These are phyloP conservation scores for Polytrichum formosum DNA, from an alignment of 225 moss, liverwort and hornwort genomes.

Conservation along the genomic window DNA sequence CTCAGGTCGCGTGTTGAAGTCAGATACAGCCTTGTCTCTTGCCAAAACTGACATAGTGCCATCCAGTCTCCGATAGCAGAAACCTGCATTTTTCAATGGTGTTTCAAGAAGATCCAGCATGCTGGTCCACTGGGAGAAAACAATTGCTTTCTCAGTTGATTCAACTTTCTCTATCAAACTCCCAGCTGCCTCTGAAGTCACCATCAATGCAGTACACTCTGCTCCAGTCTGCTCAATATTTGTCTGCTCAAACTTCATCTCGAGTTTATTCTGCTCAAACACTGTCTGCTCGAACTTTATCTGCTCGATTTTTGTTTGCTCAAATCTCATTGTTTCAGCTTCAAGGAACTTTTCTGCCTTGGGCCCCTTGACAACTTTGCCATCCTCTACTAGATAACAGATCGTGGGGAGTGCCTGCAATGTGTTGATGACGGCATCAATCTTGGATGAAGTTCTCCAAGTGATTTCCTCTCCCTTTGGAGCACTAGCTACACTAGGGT, in stretches of 20 bases:
- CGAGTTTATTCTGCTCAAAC: too few relatives aligned
- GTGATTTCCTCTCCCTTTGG: conserved; percentile 21
- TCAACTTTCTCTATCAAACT: conserved; percentile 44
- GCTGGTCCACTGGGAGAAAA: conserved; percentile 99
- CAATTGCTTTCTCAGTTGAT: conserved; percentile 95
- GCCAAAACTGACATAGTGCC: conserved; percentile 99
- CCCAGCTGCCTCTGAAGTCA: conserved; percentile 18
- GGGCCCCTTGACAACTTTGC: conserved; percentile 49
- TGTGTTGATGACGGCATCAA: conserved; percentile 86
- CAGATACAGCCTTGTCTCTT: conserved; percentile 82
- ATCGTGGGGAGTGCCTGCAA: conserved; percentile 73
- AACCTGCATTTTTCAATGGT: conserved; percentile 67
- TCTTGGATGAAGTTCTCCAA: conserved; percentile 94
- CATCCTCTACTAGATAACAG: conserved; percentile 57
- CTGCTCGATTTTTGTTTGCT: conserved; percentile 13
- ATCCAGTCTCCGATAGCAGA: conserved; percentile 90
- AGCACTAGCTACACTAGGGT: conserved; percentile 12
- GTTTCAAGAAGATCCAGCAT: conserved; percentile 93
- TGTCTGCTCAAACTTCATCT: not conserved
- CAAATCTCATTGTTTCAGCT: conserved; percentile 30
- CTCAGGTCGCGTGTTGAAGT: conserved; percentile 90
- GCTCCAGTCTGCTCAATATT: conserved; percentile 27
- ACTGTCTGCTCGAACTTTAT: too few relatives aligned
- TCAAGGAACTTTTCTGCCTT: conserved; percentile 40
- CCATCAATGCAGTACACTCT: conserved; percentile 8